Evolutionary conservation across 73 alveolate species (phyloP).

Genomic region (Tetrahymena elliotti): DNA sequence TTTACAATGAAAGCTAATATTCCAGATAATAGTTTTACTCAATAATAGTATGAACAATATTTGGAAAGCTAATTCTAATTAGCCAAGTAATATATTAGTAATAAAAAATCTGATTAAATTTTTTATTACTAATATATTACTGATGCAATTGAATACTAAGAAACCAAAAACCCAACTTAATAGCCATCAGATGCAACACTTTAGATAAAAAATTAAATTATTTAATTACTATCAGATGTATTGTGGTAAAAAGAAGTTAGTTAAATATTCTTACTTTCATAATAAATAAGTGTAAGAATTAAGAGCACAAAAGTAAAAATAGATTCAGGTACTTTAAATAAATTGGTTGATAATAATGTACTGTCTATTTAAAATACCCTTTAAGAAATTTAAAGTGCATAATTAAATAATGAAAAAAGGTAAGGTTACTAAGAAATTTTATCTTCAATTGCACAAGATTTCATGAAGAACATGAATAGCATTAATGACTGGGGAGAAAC

Average conservation of each 20-base stretch:
- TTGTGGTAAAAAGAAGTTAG: not conserved
- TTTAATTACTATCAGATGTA: not conserved
- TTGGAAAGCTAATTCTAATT: too few relatives aligned
- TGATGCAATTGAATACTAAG: not conserved
- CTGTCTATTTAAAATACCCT: not conserved
- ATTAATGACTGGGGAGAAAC: not conserved
- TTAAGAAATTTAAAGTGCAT: not conserved
- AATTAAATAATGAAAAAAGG: not conserved
- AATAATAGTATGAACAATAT: not conserved
- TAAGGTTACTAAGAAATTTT: not conserved
- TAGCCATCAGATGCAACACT: not conserved
- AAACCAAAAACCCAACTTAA: not conserved
- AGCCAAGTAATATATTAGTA: too few relatives aligned
- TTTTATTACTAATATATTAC: not conserved
- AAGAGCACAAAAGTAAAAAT: not conserved
- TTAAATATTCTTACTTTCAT: not conserved
- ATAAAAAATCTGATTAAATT: too few relatives aligned
- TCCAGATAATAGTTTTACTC: not conserved
- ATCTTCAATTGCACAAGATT: not conserved
- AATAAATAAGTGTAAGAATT: not conserved
- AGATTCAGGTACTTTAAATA: not conserved
- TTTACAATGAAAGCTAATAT: not conserved
- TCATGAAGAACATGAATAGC: not conserved
- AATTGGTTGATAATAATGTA: not conserved
- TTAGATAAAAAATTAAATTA: too few relatives aligned